Evolutionary conservation across 176 grass and related monocot species (phyloP).

Genomic region (Hordeum vulgare): MorexV3_pseudomolecules_assembly NC_058524.1:22912288-22912787

Average conservation of each 20-base stretch:
- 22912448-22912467: too few relatives aligned
- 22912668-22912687: too few relatives aligned
- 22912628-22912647: too few relatives aligned
- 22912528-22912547: conserved; percentile 19
- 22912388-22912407: conserved; percentile 79
- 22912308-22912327: conserved; percentile 48
- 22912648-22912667: too few relatives aligned
- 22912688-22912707: too few relatives aligned
- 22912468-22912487: too few relatives aligned
- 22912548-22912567: conserved; percentile 44
- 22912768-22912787: too few relatives aligned
- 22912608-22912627: too few relatives aligned
- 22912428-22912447: too few relatives aligned
- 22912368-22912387: conserved; percentile 16
- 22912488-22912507: background rate
- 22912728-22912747: too few relatives aligned
- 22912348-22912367: background rate
- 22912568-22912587: conserved; percentile 80
- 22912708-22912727: too few relatives aligned
- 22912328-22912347: conserved; percentile 33
- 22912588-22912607: conserved; percentile 52
- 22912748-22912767: too few relatives aligned
- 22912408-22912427: conserved; percentile 36
- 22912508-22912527: background rate
- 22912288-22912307: conserved; percentile 46